phyloP scores from a whole-genome alignment of 306 rosid genomes.

The Rubus idaeus region DNA sequence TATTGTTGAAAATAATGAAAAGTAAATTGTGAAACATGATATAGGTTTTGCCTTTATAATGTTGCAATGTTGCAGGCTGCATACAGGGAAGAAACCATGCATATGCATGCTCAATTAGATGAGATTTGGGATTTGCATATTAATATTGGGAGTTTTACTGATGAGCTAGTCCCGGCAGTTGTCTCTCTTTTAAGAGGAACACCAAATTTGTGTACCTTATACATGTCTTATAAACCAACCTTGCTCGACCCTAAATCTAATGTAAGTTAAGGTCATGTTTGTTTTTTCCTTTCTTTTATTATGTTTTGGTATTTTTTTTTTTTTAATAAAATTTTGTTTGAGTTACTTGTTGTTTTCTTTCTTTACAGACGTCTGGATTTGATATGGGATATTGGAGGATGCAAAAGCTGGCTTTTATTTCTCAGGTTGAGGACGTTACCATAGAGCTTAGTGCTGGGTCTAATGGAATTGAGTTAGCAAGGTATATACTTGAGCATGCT shows the following conservation, averaged over 20 bases:
- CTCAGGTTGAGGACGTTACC: neutral
- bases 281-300: neutral
- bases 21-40: neutral
- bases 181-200: conserved; percentile 11
- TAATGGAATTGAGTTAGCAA: conserved; percentile 6
- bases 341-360: neutral
- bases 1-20: neutral
- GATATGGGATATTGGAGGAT: neutral
- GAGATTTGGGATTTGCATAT: neutral
- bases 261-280: neutral
- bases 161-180: neutral
- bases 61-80: neutral
- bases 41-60: neutral
- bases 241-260: neutral
- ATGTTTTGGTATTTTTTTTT: neutral
- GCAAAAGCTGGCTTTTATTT: conserved; percentile 2
- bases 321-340: neutral
- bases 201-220: neutral
- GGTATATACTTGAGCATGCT: neutral
- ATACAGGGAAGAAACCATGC: neutral
- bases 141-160: neutral
- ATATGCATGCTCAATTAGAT: neutral
- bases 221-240: neutral
- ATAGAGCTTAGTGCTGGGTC: neutral
- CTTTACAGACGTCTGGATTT: neutral